Conservation (phyloP, 164 flowering plant species). For the Protea cynaroides region DNA sequence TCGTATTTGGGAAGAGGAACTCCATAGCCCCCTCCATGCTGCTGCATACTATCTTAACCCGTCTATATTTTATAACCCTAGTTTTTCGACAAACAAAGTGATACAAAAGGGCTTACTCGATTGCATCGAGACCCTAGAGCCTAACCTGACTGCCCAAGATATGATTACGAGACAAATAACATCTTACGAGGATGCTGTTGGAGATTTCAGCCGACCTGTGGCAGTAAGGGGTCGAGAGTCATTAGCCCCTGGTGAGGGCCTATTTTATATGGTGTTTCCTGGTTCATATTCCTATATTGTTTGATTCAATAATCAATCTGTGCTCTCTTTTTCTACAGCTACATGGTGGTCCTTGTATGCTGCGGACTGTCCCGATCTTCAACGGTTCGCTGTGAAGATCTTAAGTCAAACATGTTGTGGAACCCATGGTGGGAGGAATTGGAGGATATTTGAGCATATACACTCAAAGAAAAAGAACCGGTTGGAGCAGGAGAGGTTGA, state of each 20-base stretch:
- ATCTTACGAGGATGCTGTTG: slow-evolving; percentile 35
- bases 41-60: slow-evolving; percentile 48
- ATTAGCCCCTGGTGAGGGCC: slow-evolving; percentile 31
- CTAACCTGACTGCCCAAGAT: slow-evolving; percentile 29
- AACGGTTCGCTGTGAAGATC: slow-evolving; percentile 32
- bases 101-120: slow-evolving; percentile 41
- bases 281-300: neutral
- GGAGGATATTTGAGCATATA: slow-evolving; percentile 24
- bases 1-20: slow-evolving; percentile 27
- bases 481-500: slow-evolving; percentile 26
- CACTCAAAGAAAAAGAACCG: slow-evolving; percentile 24
- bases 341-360: slow-evolving; percentile 48
- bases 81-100: slow-evolving; percentile 21
- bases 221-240: slow-evolving; percentile 35
- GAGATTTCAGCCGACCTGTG: slow-evolving; percentile 37
- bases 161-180: slow-evolving; percentile 29
- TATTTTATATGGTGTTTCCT: slow-evolving; percentile 4
- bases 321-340: slow-evolving; percentile 21
- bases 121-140: slow-evolving; percentile 39
- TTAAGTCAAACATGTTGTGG: slow-evolving; percentile 35
- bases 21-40: slow-evolving; percentile 40
- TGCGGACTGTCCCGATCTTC: slow-evolving; percentile 31
- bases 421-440: slow-evolving; percentile 12
- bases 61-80: slow-evolving; percentile 24
- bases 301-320: neutral